Conservation (phyloP, 177 flowering plant genomes). For the Vitis hybrid region DNA sequence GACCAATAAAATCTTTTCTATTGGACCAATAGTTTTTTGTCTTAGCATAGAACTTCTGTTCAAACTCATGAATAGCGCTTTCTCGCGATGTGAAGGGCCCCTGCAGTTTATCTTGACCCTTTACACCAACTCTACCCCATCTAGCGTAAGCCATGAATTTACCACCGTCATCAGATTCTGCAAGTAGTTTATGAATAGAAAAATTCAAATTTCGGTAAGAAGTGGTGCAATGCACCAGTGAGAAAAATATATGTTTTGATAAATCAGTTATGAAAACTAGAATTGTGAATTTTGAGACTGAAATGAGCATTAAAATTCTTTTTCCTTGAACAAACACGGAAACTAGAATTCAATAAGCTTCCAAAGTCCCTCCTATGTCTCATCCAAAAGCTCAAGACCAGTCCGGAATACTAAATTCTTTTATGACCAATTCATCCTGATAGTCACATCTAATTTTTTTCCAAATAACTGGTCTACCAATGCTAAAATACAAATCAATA, state of each 20-base stretch:
- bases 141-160: slow-evolving; percentile 69
- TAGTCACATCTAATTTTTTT: not conserved
- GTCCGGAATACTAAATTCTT: no score
- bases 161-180: slow-evolving; percentile 83
- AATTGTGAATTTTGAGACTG: not conserved
- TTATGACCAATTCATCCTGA: not conserved
- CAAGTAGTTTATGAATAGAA: slow-evolving; percentile 15
- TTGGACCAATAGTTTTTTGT: slow-evolving; percentile 70
- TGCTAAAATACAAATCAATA: not conserved
- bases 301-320: not conserved
- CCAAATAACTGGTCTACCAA: not conserved
- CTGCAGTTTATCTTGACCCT: slow-evolving; percentile 76
- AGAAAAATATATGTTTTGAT: not conserved
- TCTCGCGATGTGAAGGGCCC: slow-evolving; percentile 65
- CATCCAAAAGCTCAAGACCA: no score
- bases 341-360: not conserved
- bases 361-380: no score
- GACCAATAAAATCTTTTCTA: slow-evolving; percentile 50
- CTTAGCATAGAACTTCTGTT: slow-evolving; percentile 64
- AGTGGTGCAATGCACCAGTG: not conserved
- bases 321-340: not conserved
- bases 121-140: slow-evolving; percentile 96
- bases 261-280: not conserved
- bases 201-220: not conserved
- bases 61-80: slow-evolving; percentile 61